A percentile compares a stretch with the other conserved stretches of the same genome.
Conservation (phyloP, 2,329 filamentous ascomycete genomes). For the Aspergillus cejpii region DNA sequence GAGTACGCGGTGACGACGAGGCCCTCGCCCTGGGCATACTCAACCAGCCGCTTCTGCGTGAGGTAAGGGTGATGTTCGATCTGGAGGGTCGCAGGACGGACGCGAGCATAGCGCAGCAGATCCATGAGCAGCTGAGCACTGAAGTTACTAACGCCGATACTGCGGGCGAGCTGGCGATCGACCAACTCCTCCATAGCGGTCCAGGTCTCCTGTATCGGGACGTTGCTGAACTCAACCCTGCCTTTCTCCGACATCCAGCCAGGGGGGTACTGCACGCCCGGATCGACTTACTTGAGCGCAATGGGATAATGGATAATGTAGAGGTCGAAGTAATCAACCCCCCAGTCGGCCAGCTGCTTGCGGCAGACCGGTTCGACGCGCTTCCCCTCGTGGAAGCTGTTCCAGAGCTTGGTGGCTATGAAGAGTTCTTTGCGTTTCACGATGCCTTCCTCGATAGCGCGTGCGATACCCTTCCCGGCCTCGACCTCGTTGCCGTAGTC, state of each 20-base stretch:
- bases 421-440: conserved; percentile 84
- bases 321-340: conserved; percentile 82
- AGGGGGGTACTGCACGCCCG: conserved; percentile 69
- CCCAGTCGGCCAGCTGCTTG: conserved; percentile 74
- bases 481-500: conserved; percentile 81
- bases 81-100: conserved; percentile 70
- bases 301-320: conserved; percentile 88
- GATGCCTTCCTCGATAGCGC: conserved; percentile 72
- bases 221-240: conserved; percentile 58
- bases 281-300: conserved; percentile 77
- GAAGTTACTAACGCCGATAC: conserved; percentile 81
- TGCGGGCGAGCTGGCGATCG: conserved; percentile 59
- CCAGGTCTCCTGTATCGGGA: conserved; percentile 76
- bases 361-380: conserved; percentile 67
- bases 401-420: conserved; percentile 90
- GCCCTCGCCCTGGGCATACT: conserved; percentile 61
- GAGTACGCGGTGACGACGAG: conserved; percentile 77
- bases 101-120: conserved; percentile 67
- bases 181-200: conserved; percentile 70
- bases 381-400: conserved; percentile 78
- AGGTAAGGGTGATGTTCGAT: conserved; percentile 89
- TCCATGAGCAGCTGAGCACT: conserved; percentile 71
- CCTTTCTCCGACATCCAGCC: conserved; percentile 64
- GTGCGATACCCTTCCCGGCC: conserved; percentile 66
- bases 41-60: conserved; percentile 64